Evolutionary conservation across 2,329 filamentous ascomycete genomes (phyloP).

Genomic region (Scopulariopsis brevicaulis): DNA sequence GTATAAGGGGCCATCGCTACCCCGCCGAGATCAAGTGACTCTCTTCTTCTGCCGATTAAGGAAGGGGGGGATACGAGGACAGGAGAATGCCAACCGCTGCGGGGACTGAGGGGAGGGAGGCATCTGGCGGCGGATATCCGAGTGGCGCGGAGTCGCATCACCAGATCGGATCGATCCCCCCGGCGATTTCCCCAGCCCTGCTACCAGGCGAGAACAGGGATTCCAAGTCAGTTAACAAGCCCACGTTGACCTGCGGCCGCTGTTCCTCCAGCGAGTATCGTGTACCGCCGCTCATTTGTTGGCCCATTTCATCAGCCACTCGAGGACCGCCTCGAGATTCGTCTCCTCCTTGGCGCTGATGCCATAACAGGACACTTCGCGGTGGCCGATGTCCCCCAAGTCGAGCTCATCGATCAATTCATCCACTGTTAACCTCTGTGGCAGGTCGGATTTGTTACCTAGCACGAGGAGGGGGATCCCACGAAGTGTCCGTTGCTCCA

Average conservation of each 20-base stretch:
- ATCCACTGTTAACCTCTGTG: conserved; percentile 84
- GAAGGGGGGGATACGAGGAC: neutral
- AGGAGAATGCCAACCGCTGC: neutral
- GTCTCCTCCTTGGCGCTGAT: conserved; percentile 99
- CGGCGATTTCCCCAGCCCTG: neutral
- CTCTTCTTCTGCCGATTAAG: neutral
- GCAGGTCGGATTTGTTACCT: conserved; percentile 93
- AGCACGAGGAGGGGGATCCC: conserved; percentile 89
- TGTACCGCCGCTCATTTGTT: conserved; percentile 32
- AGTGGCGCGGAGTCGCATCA: neutral
- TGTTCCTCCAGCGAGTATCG: neutral
- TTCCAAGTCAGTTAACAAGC: neutral
- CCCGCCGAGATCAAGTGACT: neutral
- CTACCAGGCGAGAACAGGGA: neutral
- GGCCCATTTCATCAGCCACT: conserved; percentile 89
- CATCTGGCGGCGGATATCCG: neutral
- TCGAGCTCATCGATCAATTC: conserved; percentile 90
- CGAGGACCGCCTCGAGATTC: conserved; percentile 90
- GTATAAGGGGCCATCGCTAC: neutral
- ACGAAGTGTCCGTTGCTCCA: conserved; percentile 72
- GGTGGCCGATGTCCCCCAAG: conserved; percentile 76
- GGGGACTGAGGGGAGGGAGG: too few relatives aligned
- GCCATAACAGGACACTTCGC: conserved; percentile 96
- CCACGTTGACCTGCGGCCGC: neutral
- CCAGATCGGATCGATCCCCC: neutral